Percentiles rank a stretch among this genome's conserved stretches.
Conservation (phyloP, 768 basidiomycete genomes). For the Cystofilobasidium ferigula region DNA sequence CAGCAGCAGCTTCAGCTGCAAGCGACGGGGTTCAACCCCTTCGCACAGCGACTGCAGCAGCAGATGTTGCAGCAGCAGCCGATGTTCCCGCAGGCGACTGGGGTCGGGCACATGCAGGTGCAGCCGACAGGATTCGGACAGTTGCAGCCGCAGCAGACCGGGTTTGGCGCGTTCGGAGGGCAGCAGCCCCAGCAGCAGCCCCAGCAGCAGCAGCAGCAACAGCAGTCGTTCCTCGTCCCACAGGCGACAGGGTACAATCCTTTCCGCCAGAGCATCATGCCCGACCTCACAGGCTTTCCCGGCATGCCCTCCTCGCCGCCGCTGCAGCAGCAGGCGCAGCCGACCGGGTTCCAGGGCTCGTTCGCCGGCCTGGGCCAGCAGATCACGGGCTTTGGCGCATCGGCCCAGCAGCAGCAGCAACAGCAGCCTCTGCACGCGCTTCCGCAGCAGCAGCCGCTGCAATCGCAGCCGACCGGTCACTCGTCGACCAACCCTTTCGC, state of each 20-base stretch:
- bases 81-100: conserved; percentile 47
- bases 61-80: conserved; percentile 38
- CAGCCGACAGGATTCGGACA: conserved; percentile 41
- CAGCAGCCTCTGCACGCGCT: not conserved
- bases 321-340: conserved; percentile 14
- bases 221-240: conserved; percentile 38
- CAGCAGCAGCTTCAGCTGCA: too few relatives aligned
- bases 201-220: conserved; percentile 41
- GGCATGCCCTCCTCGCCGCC: not conserved
- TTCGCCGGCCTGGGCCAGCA: not conserved
- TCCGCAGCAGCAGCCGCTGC: not conserved
- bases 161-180: conserved; percentile 34
- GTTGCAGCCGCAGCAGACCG: conserved; percentile 50
- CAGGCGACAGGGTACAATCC: conserved; percentile 58
- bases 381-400: not conserved
- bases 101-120: conserved; percentile 46
- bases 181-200: conserved; percentile 14
- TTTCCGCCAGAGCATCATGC: conserved; percentile 62
- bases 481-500: conserved; percentile 18
- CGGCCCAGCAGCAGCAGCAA: conserved; percentile 13
- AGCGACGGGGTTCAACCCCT: conserved; percentile 65
- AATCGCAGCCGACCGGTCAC: conserved; percentile 25
- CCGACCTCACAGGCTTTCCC: conserved; percentile 17
- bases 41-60: conserved; percentile 41
- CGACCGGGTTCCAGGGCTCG: not conserved